Evolutionary conservation across 2,329 filamentous ascomycete genomes (phyloP), one percentile per base, ranked within the genome.

Genomic region (Byssoonygena ceratinophila): DNA sequence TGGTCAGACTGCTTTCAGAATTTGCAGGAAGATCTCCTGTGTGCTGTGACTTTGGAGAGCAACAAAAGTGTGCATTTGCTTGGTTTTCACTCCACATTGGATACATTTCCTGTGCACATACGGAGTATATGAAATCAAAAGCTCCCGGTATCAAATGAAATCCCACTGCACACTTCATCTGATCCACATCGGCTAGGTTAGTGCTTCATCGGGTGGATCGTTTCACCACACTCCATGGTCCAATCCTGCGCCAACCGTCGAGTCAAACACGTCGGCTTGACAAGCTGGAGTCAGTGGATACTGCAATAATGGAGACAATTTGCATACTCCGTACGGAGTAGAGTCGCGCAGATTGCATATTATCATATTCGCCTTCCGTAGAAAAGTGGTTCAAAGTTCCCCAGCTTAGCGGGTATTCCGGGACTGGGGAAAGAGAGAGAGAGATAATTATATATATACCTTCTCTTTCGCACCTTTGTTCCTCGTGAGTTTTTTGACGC

Each of bases 141-240:
- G 11, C 34, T 8, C 12, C n/a, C 25, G 37, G 37, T 50, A 50
- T 50, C 37, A 37, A 43, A 50, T 50, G 36, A 43, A 32, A 41
- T 18, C 16, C n/a, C 11, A 3, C 23, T 8, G 22, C 16, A 14
- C n/a, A 11, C 23, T 16, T 16, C 37, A 43, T 43, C n/a, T 9
- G 36, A 34, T n/a, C 47, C 47, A 41, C 47, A 41, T 9, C 14
- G 39, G 18, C 16, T 31, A 29, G 36, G 46, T 25, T 27, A 37
- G 47, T 29, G 47, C 36, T 50, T 20, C 23, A 22, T 43, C 37
- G 48, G 37, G 49, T 51, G 49, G 49, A 51, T 51, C 49, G 49
- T 51, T 45, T 45, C 49, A 51, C 39, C 14, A 27, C 25, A 6
- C 49, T 36, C 20, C 49, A 34, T 51, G 48, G 48, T 51, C 34